Evolutionary conservation across 306 rosid genomes (phyloP).

Genomic region (Oemleria cerasiformis): DNA sequence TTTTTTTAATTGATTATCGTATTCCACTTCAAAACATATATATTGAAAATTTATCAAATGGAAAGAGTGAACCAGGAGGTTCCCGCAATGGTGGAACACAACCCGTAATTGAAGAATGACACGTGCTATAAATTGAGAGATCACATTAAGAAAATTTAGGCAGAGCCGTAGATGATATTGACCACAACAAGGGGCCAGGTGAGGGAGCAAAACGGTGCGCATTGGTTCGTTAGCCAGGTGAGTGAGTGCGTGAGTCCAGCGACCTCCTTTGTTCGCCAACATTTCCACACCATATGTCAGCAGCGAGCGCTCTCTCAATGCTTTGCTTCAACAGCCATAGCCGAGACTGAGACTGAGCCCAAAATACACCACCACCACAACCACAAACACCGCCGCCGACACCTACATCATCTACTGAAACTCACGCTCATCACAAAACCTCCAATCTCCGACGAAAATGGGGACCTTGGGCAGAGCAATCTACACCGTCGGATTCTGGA

Average conservation of each 20-base stretch:
- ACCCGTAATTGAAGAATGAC: background rate
- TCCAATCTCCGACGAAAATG: slow-evolving; percentile 39
- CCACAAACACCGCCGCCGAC: background rate
- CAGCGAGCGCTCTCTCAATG: background rate
- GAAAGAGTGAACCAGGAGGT: no score
- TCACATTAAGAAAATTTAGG: background rate
- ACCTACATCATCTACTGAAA: background rate
- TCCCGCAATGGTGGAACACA: no score
- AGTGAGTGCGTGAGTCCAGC: slow-evolving; percentile 10
- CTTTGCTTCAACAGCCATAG: slow-evolving; percentile 1
- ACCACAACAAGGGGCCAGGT: background rate
- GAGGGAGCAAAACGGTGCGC: background rate
- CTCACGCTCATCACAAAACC: background rate
- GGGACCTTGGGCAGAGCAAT: slow-evolving; percentile 81
- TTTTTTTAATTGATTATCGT: no score
- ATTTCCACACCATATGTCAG: background rate
- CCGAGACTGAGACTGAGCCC: slow-evolving; percentile 2
- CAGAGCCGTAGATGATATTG: background rate
- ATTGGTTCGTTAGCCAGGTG: background rate
- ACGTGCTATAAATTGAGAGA: background rate
- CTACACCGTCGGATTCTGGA: slow-evolving; percentile 94
- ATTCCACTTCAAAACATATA: no score
- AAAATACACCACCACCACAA: background rate
- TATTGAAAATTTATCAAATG: no score
- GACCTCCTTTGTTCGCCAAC: background rate